phyloP scores from a whole-genome alignment of 1,284 basidiomycete genomes.

The Tilletiopsis washingtonensis region DNA sequence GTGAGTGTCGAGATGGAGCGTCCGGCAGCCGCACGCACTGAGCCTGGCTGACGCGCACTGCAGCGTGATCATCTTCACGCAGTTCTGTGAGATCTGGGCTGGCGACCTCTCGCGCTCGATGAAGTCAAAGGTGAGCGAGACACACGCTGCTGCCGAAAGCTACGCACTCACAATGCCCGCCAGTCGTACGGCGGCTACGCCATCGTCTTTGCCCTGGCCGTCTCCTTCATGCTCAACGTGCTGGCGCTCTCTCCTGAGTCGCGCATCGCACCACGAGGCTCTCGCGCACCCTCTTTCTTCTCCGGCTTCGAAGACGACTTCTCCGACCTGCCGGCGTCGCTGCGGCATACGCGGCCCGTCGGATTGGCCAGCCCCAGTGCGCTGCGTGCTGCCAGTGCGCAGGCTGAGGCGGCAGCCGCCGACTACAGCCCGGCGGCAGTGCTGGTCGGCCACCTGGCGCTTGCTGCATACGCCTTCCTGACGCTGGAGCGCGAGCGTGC shows the following conservation, averaged over 20 bases:
- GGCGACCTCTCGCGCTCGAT: constrained; percentile 25
- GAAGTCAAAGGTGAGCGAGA: constrained; percentile 8
- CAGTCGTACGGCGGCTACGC: constrained; percentile 6
- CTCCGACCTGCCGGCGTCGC: constrained; percentile 21
- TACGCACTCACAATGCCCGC: not conserved
- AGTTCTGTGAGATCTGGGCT: constrained; percentile 45
- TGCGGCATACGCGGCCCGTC: constrained; percentile 17
- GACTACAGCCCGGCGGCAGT: constrained; percentile 22
- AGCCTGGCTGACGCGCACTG: not conserved
- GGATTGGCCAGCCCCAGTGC: constrained; percentile 16
- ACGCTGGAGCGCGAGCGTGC: constrained; percentile 37
- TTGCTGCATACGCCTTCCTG: constrained; percentile 32
- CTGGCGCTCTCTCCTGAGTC: constrained; percentile 2
- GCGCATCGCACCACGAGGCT: not conserved
- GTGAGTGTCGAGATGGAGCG: constrained; percentile 2
- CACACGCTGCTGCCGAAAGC: constrained; percentile 15
- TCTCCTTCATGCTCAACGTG: constrained; percentile 1
- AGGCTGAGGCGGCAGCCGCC: constrained; percentile 14
- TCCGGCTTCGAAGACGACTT: constrained; percentile 14
- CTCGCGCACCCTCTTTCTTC: constrained; percentile 3
- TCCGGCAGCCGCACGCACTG: not conserved
- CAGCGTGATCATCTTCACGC: constrained; percentile 42
- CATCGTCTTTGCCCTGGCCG: not conserved
- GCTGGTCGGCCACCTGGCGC: constrained; percentile 23
- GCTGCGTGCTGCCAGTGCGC: constrained; percentile 9